These are phyloP conservation scores for Paecilomyces dactylethromorphus DNA, from an alignment of 2,329 filamentous ascomycete species.

Conservation along the genomic window DNA sequence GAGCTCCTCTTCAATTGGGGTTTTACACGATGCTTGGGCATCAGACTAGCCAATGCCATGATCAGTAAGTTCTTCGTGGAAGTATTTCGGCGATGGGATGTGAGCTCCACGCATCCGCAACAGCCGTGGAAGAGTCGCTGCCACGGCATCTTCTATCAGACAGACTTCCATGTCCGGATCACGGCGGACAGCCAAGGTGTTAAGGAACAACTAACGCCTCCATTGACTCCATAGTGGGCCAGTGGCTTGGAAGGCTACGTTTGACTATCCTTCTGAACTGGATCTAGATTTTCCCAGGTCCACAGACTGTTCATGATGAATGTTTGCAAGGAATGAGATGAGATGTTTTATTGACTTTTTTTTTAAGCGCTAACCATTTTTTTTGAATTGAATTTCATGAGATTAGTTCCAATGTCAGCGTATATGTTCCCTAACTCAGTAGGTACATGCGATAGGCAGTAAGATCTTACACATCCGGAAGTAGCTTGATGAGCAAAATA, in stretches of 20 bases:
- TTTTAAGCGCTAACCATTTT: no score
- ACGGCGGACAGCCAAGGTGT: neutral
- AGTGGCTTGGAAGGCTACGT: neutral
- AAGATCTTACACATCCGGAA: neutral
- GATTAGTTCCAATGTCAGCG: neutral
- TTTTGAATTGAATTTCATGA: neutral
- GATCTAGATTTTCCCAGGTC: neutral
- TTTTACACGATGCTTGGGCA: conserved; percentile 42
- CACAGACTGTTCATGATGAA: neutral
- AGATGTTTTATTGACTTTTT: neutral
- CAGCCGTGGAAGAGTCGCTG: conserved; percentile 1
- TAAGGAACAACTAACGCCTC: neutral
- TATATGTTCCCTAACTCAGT: neutral
- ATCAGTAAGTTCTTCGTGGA: conserved; percentile 44
- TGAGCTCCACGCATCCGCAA: conserved; percentile 1
- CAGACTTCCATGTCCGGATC: conserved; percentile 2
- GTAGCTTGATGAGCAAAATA: neutral
- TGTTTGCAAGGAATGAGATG: neutral
- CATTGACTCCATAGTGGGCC: neutral
- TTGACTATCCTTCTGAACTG: neutral
- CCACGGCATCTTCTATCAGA: conserved; percentile 3
- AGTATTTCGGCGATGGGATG: conserved; percentile 22
- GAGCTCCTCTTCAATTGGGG: conserved; percentile 44
- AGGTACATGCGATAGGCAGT: neutral
- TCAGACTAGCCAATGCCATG: conserved; percentile 44